phyloP scores from a whole-genome alignment of 2,329 filamentous ascomycete genomes.

The Podosphaera aphanis region DNA sequence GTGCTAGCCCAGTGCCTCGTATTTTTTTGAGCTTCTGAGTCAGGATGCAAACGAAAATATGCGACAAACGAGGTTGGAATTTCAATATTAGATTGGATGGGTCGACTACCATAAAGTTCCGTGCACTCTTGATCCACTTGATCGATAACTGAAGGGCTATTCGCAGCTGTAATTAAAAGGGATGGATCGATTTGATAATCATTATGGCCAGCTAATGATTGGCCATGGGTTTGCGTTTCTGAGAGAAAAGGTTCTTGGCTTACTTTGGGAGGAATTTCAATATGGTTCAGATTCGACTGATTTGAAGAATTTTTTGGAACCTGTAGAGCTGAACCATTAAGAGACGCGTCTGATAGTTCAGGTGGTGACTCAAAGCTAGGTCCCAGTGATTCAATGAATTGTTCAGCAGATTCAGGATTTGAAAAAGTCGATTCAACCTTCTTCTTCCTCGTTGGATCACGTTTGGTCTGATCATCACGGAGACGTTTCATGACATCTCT shows the following conservation, averaged over 20 bases:
- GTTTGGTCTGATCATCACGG: constrained; percentile 39
- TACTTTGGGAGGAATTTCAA: constrained; percentile 7
- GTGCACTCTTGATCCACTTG: constrained; percentile 14
- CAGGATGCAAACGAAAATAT: no score
- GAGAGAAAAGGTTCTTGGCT: background rate
- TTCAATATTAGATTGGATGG: no score
- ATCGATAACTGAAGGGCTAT: constrained; percentile 15
- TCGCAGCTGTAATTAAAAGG: constrained; percentile 29
- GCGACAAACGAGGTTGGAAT: no score
- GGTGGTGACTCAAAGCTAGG: constrained; percentile 10
- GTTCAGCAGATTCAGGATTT: background rate
- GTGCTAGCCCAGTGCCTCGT: no score
- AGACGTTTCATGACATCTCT: constrained; percentile 58
- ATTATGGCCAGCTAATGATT: constrained; percentile 17
- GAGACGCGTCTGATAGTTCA: constrained; percentile 9
- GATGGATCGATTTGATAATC: constrained; percentile 41
- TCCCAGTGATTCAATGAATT: constrained; percentile 1
- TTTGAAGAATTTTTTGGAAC: constrained; percentile 11
- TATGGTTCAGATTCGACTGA: constrained; percentile 7
- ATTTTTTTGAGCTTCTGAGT: no score
- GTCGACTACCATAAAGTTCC: constrained; percentile 3
- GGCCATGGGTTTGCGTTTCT: constrained; percentile 4
- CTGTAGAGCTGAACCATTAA: constrained; percentile 11
- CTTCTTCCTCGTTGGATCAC: constrained; percentile 24
- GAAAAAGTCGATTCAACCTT: constrained; percentile 19